Base-by-base conservation (phyloP, 2,329 filamentous ascomycete species). In the Domatiomyces catenatus region DNA sequence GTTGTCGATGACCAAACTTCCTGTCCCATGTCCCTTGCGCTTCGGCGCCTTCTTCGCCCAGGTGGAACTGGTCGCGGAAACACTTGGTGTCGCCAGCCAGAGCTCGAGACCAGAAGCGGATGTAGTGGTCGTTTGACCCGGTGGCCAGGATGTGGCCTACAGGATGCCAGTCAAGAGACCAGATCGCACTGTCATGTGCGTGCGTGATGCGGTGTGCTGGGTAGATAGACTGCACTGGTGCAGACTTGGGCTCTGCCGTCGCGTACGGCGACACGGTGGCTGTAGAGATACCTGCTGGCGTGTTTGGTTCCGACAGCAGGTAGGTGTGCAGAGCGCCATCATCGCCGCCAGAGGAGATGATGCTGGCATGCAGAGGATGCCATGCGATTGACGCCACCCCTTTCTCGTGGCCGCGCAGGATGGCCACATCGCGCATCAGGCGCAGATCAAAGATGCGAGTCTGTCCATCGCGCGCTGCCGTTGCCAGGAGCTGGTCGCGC, bases 121-220 rank as follows among this genome's bases (percentile, higher is more conserved):
- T 96, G 54, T 94, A 89, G 42, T 92, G 83, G 66, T 98, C 92
- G 66, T 98, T 96, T 8, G 89, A 94, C 10, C 92, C 92, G 1
- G 90, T 94, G 0, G 89, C 89, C 6, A 98, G 77, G 56, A 98
- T 90, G 63, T 98, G 92, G 24, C 92, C 92, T 0, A 96, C 75
- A 0, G 92, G 92, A 64, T 98, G 92, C 89, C 92, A 98, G 70
- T 95, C 89, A 47, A 98, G 76, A 17, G 89, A 94, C 92, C 92
- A 98, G 57, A 98, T 92, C 17, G 88, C 87, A 64, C 89, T 93
- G 59, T 94, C 86, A 65, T 98, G 92, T 0, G 92, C 92, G 62
- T 83, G 90, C 6, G 84, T 80, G 28, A 95, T 70, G 61, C 81
- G 84, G 70, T 96, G 90, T 2, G 88, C 87, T 1, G 92, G 92